A percentile compares a stretch with the other conserved stretches of the same genome.
phyloP scores from a whole-genome alignment of 2,329 filamentous ascomycete species.

The Ceratocystiopsis brevicomis region DNA sequence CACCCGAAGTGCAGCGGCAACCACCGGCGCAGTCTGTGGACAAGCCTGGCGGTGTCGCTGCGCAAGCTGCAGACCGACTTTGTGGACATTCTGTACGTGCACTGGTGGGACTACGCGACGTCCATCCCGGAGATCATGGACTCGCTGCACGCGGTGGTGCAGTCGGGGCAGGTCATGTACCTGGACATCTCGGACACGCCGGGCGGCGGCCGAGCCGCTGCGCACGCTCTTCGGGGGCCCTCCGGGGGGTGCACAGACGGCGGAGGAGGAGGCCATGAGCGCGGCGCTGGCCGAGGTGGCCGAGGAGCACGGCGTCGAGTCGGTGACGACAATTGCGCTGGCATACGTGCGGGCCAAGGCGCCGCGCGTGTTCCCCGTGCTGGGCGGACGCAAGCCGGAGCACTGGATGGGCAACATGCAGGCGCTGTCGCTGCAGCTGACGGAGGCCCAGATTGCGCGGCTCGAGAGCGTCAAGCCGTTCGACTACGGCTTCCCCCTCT shows the following conservation, averaged over 20 bases:
- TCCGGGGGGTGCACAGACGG: slow-evolving; percentile 17
- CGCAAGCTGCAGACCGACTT: slow-evolving; percentile 25
- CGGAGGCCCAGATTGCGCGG: slow-evolving; percentile 30
- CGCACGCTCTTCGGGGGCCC: slow-evolving; percentile 11
- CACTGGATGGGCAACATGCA: slow-evolving; percentile 36
- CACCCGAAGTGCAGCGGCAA: slow-evolving; percentile 26
- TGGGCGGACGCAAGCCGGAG: slow-evolving; percentile 32
- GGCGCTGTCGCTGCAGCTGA: slow-evolving; percentile 29
- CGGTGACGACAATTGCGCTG: slow-evolving; percentile 39
- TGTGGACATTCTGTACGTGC: slow-evolving; percentile 26
- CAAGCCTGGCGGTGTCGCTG: slow-evolving; percentile 24
- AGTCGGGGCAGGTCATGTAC: slow-evolving; percentile 23
- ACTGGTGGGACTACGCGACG: slow-evolving; percentile 26
- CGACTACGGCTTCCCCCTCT: slow-evolving; percentile 34
- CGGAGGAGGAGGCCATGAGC: slow-evolving; percentile 31
- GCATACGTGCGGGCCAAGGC: slow-evolving; percentile 33
- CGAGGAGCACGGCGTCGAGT: slow-evolving; percentile 30
- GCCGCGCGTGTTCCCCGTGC: slow-evolving; percentile 32
- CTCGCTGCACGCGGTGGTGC: slow-evolving; percentile 21
- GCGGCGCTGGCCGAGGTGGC: slow-evolving; percentile 41
- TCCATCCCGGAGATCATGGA: slow-evolving; percentile 25
- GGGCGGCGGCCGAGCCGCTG: slow-evolving; percentile 24
- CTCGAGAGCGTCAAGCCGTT: slow-evolving; percentile 35
- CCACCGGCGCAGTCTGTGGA: slow-evolving; percentile 20
- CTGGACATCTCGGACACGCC: slow-evolving; percentile 22